Percentiles rank a stretch among this genome's conserved stretches.
Evolutionary conservation across 1,139 yeast species (phyloP).

Genomic region (Geotrichum europaeum): DNA sequence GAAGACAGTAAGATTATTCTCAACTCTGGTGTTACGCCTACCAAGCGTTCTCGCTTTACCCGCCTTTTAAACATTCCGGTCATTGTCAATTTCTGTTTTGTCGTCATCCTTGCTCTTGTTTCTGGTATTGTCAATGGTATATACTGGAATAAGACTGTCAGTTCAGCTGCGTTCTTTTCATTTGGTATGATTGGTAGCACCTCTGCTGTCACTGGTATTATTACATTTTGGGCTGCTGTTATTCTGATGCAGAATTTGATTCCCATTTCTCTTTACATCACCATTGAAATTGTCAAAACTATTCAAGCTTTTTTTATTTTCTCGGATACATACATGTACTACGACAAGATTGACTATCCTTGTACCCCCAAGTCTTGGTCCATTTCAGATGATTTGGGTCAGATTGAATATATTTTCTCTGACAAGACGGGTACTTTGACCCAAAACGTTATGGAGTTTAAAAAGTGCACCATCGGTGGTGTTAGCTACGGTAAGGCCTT

Average conservation of each 20-base stretch:
- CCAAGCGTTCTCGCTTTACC: conserved; percentile 77
- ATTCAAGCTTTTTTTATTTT: conserved; percentile 87
- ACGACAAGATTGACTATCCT: conserved; percentile 78
- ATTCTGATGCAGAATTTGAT: conserved; percentile 84
- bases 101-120: conserved; percentile 73
- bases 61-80: conserved; percentile 81
- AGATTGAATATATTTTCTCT: conserved; percentile 88
- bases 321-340: conserved; percentile 80
- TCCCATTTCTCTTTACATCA: conserved; percentile 86
- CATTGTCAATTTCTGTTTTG: conserved; percentile 62
- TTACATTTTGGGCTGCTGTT: conserved; percentile 82
- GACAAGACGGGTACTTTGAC: conserved; percentile 97
- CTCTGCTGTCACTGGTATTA: conserved; percentile 72
- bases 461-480: conserved; percentile 84
- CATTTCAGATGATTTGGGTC: conserved; percentile 96
- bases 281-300: conserved; percentile 88
- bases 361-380: conserved; percentile 97
- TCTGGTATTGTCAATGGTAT: conserved; percentile 82
- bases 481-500: conserved; percentile 85
- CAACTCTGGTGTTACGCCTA: conserved; percentile 89
- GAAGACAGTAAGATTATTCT: conserved; percentile 87
- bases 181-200: conserved; percentile 55
- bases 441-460: conserved; percentile 94
- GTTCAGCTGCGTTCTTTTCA: conserved; percentile 67
- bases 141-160: conserved; percentile 47